These are phyloP conservation scores for Bisporella sp. DNA, from an alignment of 2,329 filamentous ascomycete species.

Conservation along the genomic window DNA sequence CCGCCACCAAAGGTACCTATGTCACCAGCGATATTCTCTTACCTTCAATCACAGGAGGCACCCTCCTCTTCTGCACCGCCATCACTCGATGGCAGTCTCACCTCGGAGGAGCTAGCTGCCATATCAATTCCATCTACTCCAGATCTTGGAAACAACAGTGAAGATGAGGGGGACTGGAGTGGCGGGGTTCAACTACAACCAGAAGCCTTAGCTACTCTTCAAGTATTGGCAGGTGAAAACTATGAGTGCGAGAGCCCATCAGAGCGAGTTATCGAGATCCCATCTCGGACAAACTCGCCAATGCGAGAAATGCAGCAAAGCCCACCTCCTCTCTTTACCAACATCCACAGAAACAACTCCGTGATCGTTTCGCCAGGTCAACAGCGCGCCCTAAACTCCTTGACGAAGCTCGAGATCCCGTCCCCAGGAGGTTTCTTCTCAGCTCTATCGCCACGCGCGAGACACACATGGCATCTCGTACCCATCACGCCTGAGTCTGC, in stretches of 20 bases:
- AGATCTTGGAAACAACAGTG: conserved; percentile 52
- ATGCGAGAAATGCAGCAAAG: conserved; percentile 47
- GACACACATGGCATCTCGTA: conserved; percentile 74
- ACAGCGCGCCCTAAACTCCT: conserved; percentile 56
- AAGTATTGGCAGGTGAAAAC: conserved; percentile 57
- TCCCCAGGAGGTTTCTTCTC: conserved; percentile 92
- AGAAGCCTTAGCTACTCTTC: conserved; percentile 72
- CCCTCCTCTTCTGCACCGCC: conserved; percentile 75
- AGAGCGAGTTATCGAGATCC: conserved; percentile 46
- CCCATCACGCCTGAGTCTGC: conserved; percentile 45
- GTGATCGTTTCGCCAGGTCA: conserved; percentile 42
- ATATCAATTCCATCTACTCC: conserved; percentile 83
- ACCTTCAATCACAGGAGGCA: conserved; percentile 62
- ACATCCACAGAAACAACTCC: conserved; percentile 26
- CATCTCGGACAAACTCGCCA: conserved; percentile 26
- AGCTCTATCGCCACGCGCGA: conserved; percentile 66
- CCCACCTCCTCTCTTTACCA: conserved; percentile 42
- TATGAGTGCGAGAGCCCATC: conserved; percentile 57
- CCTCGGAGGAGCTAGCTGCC: conserved; percentile 78
- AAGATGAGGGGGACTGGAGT: conserved; percentile 57
- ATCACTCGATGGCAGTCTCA: conserved; percentile 76
- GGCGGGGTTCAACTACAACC: conserved; percentile 67
- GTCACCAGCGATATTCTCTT: conserved; percentile 66
- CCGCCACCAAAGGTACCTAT: conserved; percentile 65
- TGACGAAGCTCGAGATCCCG: conserved; percentile 80